Evolutionary conservation across 306 rosid genomes (phyloP), one percentile per base, ranked within the genome.

Genomic region (Coriaria nepalensis): DNA sequence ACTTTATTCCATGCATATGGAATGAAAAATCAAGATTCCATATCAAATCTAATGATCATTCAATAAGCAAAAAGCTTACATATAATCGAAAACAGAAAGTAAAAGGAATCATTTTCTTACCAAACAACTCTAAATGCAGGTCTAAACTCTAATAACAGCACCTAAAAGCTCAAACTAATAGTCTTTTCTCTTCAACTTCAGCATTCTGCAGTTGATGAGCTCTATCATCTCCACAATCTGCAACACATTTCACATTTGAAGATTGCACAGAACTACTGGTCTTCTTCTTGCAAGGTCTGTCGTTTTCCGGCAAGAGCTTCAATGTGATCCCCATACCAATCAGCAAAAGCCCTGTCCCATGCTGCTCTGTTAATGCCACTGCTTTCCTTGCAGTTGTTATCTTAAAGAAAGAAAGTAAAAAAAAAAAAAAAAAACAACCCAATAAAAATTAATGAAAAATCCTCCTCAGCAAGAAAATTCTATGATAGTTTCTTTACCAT

Each of bases 341-440:
- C 14, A 80, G 87, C 38, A 87, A 46, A 10, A 87, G 81, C 13
- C 96, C 96, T 40, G 82, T 78, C 34, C 87, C 96, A 62, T 83
- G 96, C 36, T 83, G 93, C 58, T 83, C 94, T 6, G 94, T 87
- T 38, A 87, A 71, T 51, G 94, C 83, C 67, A 87, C 87, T 32
- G 93, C 96, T 65, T 87, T 87, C 50, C 96, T 87, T 39, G 96
- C 96, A 6, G 96, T 87, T 67, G 96, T 87, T 55, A 82, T 73
- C 96, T 87, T 94, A 49, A 8, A 55, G 8, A 5, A 10, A 52
- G 29, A 20, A 20, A 20, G 29, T 63, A 52, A 52, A 34, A 59
- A 14, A 11, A 43, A 35, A 52, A 41, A 49, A 6, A 29, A 34
- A n/a, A 10, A 7, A 43, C 33, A 62, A 20, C n/a, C n/a, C n/a